Base-by-base conservation (phyloP, 495 filamentous ascomycete species). In the Elasticomyces elasticus region DNA sequence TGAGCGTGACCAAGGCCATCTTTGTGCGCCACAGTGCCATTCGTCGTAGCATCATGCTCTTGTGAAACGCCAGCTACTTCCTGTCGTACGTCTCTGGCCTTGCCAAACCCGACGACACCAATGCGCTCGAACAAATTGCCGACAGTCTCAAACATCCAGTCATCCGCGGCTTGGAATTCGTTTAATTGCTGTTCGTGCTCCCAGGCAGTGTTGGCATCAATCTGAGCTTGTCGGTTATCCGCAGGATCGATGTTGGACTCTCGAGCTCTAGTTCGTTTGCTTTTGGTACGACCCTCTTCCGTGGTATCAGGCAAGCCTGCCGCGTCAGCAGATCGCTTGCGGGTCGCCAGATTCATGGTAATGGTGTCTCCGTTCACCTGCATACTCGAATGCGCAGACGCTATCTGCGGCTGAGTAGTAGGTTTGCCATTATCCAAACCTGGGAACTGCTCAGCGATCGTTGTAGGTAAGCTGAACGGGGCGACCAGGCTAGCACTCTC, bases 181-280 rank as follows among this genome's bases (percentile, higher is more conserved):
- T 84, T 79, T 4, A 94, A 68, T 50, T 86, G 81, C 46, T 84
- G 81, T 48, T 85, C 82, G 79, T 82, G 80, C 40, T 76, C 76
- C 22, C 87, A 86, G 5, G 63, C 65, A 17, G 65, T 67, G 33
- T 64, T 64, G 19, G 69, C 63, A 24, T 61, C 58, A 17, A 61
- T 49, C 20, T 45, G 35, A 7, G 54, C 42, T 46, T 61, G 58
- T 24, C 54, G 44, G 25, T 37, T 56, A 30, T 57, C 58, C 7
- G 23, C 25, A 10, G 61, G 62, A 20, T 86, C 87, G 1, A 68
- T 67, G 54, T 80, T 80, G 5, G 82, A 85, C 46, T 90, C 88
- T 31, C 88, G 78, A 25, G 86, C 83, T 56, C 87, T 79, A 25
- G 86, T 87, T 44, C 90, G 78, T 63, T 91, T 90, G 69, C 87